Evolutionary conservation across 208 protist genomes (phyloP), one percentile per base, ranked within the genome.

Genomic region (Acanthamoeba lenticulata): DNA sequence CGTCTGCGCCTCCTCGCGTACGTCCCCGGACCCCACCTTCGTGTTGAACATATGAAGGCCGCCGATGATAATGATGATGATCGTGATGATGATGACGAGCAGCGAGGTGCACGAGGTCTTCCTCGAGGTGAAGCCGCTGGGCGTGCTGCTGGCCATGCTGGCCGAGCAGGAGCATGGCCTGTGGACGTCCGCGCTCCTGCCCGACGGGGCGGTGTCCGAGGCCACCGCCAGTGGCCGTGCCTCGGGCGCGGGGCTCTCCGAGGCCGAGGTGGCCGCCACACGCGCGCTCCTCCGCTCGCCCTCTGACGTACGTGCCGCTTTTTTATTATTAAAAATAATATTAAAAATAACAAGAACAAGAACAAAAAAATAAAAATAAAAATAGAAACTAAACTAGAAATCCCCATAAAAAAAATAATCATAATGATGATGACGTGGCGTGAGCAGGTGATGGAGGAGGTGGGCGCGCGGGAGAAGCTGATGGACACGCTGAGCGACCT

Each of bases 31-130:
- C 34, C 29, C 15, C 32, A 27, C 60, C 5, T 21, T 69, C 60
- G 60, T 27, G 29, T 27, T 29, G 11, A 6, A 27, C 19, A 74
- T 60, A 27, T 60, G 52, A n/a, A n/a, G n/a, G n/a, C n/a, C n/a
- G n/a, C n/a, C n/a, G n/a, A n/a, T n/a, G n/a, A n/a, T n/a, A n/a
- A n/a, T n/a, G n/a, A n/a, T n/a, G n/a, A n/a, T n/a, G 45, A 5
- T 5, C 15, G 45, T 49, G 45, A 5, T 5, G 45, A 19, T 5
- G 45, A 5, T 49, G 45, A 5, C 9, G 52, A 60, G 29, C 65
- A 74, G 65, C n/a, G 65, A 74, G 65, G 65, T 74, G 65, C 65
- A 74, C 9, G n/a, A 74, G 65, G 65, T 74, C 32, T 74, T 38
- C 27, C 38, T 74, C 2, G 65, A 74, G 29, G 65, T 74, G n/a